Conservation (phyloP, 495 filamentous ascomycete genomes). For the Podospora appendiculata region DNA sequence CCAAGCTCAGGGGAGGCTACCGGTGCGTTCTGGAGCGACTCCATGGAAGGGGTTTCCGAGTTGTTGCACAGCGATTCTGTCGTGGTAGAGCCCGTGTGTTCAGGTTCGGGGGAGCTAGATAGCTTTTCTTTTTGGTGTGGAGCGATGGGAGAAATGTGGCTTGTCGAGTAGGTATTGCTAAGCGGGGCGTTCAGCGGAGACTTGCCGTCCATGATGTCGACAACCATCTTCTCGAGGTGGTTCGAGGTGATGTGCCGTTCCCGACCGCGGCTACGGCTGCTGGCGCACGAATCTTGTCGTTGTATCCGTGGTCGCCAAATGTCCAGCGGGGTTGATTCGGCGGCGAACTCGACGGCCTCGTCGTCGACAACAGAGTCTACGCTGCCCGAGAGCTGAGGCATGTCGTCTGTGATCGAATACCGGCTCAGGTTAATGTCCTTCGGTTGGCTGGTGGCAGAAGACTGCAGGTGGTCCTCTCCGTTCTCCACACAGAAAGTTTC, state of each 20-base stretch:
- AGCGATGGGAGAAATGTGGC: constrained; percentile 12
- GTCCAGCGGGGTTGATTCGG: constrained; percentile 48
- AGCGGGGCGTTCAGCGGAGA: constrained; percentile 53
- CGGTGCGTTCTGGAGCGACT: constrained; percentile 26
- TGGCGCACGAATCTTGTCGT: constrained; percentile 47
- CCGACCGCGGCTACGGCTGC: constrained; percentile 56
- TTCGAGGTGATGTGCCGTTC: constrained; percentile 88
- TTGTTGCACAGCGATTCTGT: constrained; percentile 27
- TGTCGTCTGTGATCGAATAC: constrained; percentile 31
- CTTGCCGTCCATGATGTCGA: constrained; percentile 74
- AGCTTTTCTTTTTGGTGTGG: constrained; percentile 5
- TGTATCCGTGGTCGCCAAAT: constrained; percentile 51
- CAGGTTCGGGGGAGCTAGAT: constrained; percentile 20
- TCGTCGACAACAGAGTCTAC: constrained; percentile 78
- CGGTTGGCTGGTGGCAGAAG: constrained; percentile 35
- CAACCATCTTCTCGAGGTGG: constrained; percentile 83
- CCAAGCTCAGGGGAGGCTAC: constrained; percentile 12
- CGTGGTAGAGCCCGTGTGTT: constrained; percentile 29
- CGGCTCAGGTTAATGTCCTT: constrained; percentile 36
- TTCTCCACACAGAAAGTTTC: constrained; percentile 91
- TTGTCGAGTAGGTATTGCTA: constrained; percentile 26
- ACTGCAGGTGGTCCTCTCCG: constrained; percentile 24
- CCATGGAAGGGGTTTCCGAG: constrained; percentile 18
- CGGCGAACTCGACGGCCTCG: constrained; percentile 60
- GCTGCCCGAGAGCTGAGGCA: constrained; percentile 86